phyloP scores from a whole-genome alignment of 176 grass and related monocot species.

The Chloris gayana region DNA sequence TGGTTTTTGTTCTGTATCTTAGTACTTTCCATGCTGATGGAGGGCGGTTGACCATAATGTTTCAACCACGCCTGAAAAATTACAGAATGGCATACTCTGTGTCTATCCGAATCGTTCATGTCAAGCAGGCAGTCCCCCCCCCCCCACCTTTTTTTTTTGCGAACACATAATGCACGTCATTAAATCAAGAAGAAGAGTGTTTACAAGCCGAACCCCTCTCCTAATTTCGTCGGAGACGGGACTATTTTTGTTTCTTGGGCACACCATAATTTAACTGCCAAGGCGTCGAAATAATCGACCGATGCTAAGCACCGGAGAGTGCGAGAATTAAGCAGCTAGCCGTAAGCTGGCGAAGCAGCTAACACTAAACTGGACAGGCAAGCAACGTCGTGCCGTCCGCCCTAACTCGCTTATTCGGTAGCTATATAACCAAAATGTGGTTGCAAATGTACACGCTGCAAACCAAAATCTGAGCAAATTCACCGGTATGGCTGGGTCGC shows the following conservation, averaged over 20 bases:
- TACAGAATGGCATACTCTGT: not conserved
- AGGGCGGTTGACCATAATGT: not conserved
- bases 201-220: too few relatives aligned
- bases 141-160: too few relatives aligned
- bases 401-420: not conserved
- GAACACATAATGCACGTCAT: too few relatives aligned
- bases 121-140: not conserved
- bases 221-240: not conserved
- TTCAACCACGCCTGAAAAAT: not conserved
- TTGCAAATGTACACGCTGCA: not conserved
- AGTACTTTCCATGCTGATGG: not conserved
- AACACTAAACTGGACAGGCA: not conserved
- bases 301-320: not conserved
- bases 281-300: not conserved
- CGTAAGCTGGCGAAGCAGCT: not conserved
- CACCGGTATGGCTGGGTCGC: conserved; percentile 3
- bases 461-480: not conserved
- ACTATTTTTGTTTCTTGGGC: not conserved
- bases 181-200: too few relatives aligned
- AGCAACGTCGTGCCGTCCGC: too few relatives aligned
- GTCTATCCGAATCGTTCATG: not conserved
- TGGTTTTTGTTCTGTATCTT: not conserved
- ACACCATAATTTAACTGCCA: not conserved
- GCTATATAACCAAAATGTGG: not conserved
- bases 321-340: not conserved